Conservation (phyloP, 106 monocot genomes). For the Dendrobium chrysotoxum region DNA sequence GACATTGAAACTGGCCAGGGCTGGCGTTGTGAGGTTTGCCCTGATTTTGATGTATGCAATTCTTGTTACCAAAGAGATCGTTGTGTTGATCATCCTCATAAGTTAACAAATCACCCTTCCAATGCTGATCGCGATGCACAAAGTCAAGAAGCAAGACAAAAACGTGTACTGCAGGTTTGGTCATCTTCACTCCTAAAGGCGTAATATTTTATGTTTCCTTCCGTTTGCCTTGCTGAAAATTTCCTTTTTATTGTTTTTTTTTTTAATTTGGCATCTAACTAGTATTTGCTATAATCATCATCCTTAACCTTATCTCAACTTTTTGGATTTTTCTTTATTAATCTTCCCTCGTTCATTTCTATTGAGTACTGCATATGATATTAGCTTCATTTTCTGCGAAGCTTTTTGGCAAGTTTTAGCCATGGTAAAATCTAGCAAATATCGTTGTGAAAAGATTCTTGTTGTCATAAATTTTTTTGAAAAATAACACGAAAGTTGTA, state of each 20-base stretch:
- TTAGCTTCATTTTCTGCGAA: background rate
- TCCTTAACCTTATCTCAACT: background rate
- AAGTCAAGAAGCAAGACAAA: constrained; percentile 85
- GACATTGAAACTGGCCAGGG: constrained; percentile 94
- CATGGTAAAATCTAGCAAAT: too few species aligned
- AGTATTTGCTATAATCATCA: background rate
- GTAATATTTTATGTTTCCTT: background rate
- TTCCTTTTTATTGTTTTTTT: background rate
- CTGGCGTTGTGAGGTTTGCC: constrained; percentile 89
- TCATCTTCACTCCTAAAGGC: background rate
- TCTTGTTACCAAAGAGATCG: constrained; percentile 75
- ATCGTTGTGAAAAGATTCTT: too few species aligned
- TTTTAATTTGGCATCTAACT: background rate
- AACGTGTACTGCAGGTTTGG: constrained; percentile 80
- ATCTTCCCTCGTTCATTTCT: background rate
- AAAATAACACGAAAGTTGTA: too few species aligned
- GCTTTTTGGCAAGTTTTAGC: background rate
- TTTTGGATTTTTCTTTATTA: background rate
- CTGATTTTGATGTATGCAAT: constrained; percentile 95
- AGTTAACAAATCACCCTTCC: constrained; percentile 81
- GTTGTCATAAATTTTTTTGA: too few species aligned
- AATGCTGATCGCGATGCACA: constrained; percentile 72
- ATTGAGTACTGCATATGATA: background rate
- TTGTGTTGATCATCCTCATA: constrained; percentile 73
- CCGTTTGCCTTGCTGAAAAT: background rate